Evolutionary conservation across 192 early-diverging fungal species (phyloP), one percentile per base, ranked within the genome.

Genomic region (Gonapodya sp.): DNA sequence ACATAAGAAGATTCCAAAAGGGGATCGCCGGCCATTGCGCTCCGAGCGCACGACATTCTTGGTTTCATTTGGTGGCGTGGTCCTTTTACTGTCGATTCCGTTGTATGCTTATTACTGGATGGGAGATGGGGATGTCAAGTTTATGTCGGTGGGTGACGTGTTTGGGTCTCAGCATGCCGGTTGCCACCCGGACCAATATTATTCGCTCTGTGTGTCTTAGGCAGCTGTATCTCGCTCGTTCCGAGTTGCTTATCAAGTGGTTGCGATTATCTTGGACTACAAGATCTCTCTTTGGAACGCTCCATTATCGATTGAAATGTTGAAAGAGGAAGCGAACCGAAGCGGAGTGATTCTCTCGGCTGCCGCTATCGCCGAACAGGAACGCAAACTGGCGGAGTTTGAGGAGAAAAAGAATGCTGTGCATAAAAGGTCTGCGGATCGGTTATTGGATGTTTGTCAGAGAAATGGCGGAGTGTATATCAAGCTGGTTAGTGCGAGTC

Each of bases 391-490:
- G 8, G 46, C 46, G 8, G 86, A 85, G 16, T 87, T 83, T 36
- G 83, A 81, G 32, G 35, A 81, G 14, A 81, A 81, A n/a, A 89
- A 91, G 64, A 86, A 83, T 1, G 81, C 80, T 0, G 91, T 91
- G 78, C 94, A 96, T 84, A 46, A 86, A 81, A 85, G 93, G n/a
- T 86, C 87, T 24, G 94, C 95, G 0, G 85, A 93, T 64, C 80
- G 89, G 34, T 85, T 96, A 18, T 83, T 91, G 35, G 73, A 82
- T 16, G 87, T 92, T 18, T 88, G 93, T 78, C 87, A 89, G 83
- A 85, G 82, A 46, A 91, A 93, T 78, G 94, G 93, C 36, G 95
- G 95, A 1, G 89, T 95, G 8, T 96, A 95, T 83, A 92, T 96
- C 82, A 96, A 96, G 80, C 85, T 96, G n/a, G 85, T 74, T 36